Evolutionary conservation across 768 basidiomycete species (phyloP), one percentile per base, ranked within the genome.

Genomic region (Botryobasidium botryosum): DNA sequence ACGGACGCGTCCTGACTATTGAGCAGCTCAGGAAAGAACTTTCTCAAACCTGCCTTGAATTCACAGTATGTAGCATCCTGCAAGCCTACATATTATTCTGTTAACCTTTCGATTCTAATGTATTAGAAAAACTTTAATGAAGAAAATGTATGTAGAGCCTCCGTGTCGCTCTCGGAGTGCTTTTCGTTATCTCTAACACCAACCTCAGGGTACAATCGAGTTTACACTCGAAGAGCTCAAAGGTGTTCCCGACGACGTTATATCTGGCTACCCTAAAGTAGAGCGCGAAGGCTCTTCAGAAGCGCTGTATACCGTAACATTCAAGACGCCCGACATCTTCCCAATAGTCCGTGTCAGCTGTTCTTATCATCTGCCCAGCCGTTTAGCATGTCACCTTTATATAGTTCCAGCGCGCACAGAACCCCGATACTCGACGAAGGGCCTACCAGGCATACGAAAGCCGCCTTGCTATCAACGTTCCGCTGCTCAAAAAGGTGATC

Each of bases 101-200:
- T 4, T n/a, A n/a, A 13, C 35, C 25, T 25, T 17, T 24, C 26
- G 38, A 31, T 25, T 48, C n/a, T n/a, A n/a, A n/a, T n/a, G n/a
- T n/a, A n/a, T n/a, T 43, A 81, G 77, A 83, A 79, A 77, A 84
- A 86, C 62, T 85, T 79, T 63, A 87, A 87, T 53, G 85, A 91
- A 59, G 86, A 90, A 56, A 75, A 80, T 35, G 82, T n/a, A n/a
- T n/a, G n/a, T n/a, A n/a, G n/a, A n/a, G n/a, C n/a, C n/a, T n/a
- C n/a, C n/a, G n/a, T n/a, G n/a, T n/a, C n/a, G n/a, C n/a, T n/a
- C n/a, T n/a, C n/a, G n/a, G n/a, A n/a, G n/a, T n/a, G n/a, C n/a
- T n/a, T n/a, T n/a, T n/a, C n/a, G n/a, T n/a, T n/a, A n/a, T n/a
- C n/a, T n/a, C n/a, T n/a, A n/a, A n/a, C n/a, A n/a, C n/a, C n/a